Conservation (phyloP, 176 grass and related monocot species). For the maize (Zea mays) region Zm-B73-REFERENCE-NAM-5.0 NC_050099.1:70762001-70762500, state of each 20-base stretch:
- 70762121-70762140: not conserved
- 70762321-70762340: slow-evolving; percentile 32
- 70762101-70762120: slow-evolving; percentile 54
- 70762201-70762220: slow-evolving; percentile 39
- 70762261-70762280: slow-evolving; percentile 26
- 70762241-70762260: slow-evolving; percentile 14
- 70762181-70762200: slow-evolving; percentile 43
- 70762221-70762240: not conserved
- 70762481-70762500: too few relatives aligned
- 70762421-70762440: not conserved
- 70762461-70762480: too few relatives aligned
- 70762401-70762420: slow-evolving; percentile 2
- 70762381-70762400: slow-evolving; percentile 1
- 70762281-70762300: slow-evolving; percentile 26
- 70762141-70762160: slow-evolving; percentile 38
- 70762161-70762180: slow-evolving; percentile 21
- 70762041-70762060: slow-evolving; percentile 52
- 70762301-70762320: slow-evolving; percentile 37
- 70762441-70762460: too few relatives aligned
- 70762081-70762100: slow-evolving; percentile 64
- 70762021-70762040: slow-evolving; percentile 54
- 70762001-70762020: slow-evolving; percentile 86
- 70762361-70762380: slow-evolving; percentile 13
- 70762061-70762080: slow-evolving; percentile 68
- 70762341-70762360: slow-evolving; percentile 25